A percentile compares a stretch with the other conserved stretches of the same genome.
Evolutionary conservation across 257 asterid species (phyloP).

Genomic region (Lycium barbarum): DNA sequence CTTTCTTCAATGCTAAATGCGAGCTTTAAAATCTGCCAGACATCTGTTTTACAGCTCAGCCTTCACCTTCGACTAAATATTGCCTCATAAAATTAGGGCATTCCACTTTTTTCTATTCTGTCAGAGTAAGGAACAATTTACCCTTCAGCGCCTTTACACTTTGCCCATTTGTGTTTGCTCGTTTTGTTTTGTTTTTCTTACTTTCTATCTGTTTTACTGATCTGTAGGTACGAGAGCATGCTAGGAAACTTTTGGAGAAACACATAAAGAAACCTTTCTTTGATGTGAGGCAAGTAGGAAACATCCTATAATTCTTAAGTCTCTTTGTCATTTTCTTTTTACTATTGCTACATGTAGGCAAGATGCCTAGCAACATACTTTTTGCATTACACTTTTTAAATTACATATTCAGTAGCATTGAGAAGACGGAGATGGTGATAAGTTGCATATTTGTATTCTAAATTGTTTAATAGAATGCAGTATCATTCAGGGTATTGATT

Average conservation of each 20-base stretch:
- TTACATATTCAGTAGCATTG: conserved; percentile 13
- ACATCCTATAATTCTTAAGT: conserved; percentile 4
- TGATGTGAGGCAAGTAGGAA: conserved; percentile 68
- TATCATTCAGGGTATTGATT: not conserved
- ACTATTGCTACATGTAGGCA: not conserved
- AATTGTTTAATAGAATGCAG: not conserved
- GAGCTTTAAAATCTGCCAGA: not conserved
- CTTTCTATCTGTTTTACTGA: conserved; percentile 24
- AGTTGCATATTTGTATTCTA: conserved; percentile 8
- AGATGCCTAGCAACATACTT: not conserved
- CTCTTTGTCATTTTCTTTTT: conserved; percentile 20
- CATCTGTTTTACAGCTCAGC: not conserved
- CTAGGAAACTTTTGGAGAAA: conserved; percentile 96
- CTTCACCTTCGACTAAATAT: conserved; percentile 19
- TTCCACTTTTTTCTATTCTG: not conserved
- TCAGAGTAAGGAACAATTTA: not conserved
- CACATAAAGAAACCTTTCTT: conserved; percentile 90
- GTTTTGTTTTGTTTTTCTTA: conserved; percentile 24
- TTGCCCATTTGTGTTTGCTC: not conserved
- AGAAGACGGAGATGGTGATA: not conserved
- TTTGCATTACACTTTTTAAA: not conserved
- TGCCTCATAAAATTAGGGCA: not conserved
- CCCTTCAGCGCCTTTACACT: not conserved
- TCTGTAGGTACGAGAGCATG: conserved; percentile 88
- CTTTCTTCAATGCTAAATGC: not conserved